Evolutionary conservation across 768 basidiomycete genomes (phyloP).

Genomic region (Pisolithus sp.): DNA sequence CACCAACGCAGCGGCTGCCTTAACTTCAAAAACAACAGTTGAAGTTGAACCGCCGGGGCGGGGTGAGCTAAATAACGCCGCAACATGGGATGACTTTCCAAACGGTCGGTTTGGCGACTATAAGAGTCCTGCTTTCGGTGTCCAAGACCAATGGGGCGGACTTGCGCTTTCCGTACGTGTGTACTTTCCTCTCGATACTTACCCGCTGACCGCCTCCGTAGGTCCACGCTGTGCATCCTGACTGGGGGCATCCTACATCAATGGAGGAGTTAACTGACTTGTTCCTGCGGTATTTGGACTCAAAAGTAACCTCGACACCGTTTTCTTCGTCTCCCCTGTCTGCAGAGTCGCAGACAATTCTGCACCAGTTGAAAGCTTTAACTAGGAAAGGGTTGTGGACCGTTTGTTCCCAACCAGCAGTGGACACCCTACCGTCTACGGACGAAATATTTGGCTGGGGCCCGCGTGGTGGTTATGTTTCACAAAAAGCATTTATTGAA

Average conservation of each 20-base stretch:
- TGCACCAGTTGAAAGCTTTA: constrained; percentile 68
- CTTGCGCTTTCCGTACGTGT: constrained; percentile 46
- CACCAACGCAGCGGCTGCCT: constrained; percentile 49
- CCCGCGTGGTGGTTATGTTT: constrained; percentile 87
- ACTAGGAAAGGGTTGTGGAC: constrained; percentile 90
- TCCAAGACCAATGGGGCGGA: constrained; percentile 72
- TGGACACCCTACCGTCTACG: constrained; percentile 70
- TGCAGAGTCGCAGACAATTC: constrained; percentile 74
- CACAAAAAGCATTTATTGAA: constrained; percentile 96
- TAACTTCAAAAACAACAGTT: constrained; percentile 43
- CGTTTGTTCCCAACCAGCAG: constrained; percentile 91
- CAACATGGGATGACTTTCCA: constrained; percentile 93
- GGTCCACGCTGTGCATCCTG: constrained; percentile 54
- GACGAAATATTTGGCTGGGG: constrained; percentile 91
- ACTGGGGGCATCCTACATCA: constrained; percentile 68
- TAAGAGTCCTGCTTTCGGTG: constrained; percentile 93
- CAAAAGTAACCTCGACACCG: constrained; percentile 70
- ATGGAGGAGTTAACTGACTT: constrained; percentile 67
- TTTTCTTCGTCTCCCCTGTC: constrained; percentile 83
- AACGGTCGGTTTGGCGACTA: constrained; percentile 98
- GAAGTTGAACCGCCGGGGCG: constrained; percentile 53
- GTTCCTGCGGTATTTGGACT: constrained; percentile 76
- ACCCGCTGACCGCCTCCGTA: constrained; percentile 21
- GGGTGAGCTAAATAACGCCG: constrained; percentile 70
- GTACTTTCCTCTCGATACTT: neutral